Evolutionary conservation across 179 eudicot species (phyloP).

Genomic region (Sideroxylon spinosum): DNA sequence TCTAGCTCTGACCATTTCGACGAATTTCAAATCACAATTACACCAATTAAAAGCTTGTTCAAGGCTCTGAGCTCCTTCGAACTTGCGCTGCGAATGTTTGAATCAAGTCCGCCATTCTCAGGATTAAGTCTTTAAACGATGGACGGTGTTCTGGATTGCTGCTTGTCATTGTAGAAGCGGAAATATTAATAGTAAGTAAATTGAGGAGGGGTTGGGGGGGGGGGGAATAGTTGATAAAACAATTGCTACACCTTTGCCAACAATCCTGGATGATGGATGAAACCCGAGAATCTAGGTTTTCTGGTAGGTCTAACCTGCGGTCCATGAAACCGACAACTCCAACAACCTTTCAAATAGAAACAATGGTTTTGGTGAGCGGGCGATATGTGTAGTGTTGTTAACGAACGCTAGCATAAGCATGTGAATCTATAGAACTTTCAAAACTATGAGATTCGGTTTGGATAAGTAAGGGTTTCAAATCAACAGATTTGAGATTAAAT

Average conservation of each 20-base stretch:
- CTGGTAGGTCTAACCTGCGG: constrained; percentile 65
- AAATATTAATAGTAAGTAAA: background rate
- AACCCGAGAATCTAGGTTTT: constrained; percentile 48
- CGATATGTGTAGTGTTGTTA: background rate
- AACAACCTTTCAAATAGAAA: constrained; percentile 45
- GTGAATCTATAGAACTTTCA: no score
- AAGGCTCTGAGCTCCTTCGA: constrained; percentile 4
- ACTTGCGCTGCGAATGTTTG: constrained; percentile 20
- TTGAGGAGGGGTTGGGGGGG: background rate
- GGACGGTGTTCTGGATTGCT: constrained; percentile 70
- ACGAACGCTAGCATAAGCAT: no score
- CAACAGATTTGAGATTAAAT: no score
- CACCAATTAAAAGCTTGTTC: background rate
- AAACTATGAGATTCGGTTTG: no score
- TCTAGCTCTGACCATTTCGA: background rate
- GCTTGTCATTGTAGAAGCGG: constrained; percentile 20
- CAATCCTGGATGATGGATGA: constrained; percentile 65
- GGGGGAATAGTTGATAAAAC: background rate
- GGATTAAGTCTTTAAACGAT: constrained; percentile 59
- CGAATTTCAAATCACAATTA: background rate
- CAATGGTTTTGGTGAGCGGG: background rate
- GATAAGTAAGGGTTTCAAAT: no score
- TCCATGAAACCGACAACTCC: constrained; percentile 89
- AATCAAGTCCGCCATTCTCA: constrained; percentile 37
- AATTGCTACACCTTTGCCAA: constrained; percentile 57